A percentile compares a stretch with the other conserved stretches of the same genome.
These are phyloP conservation scores for Macrolepiota dolichaula DNA, from an alignment of 768 basidiomycete species.

Conservation along the genomic window DNA sequence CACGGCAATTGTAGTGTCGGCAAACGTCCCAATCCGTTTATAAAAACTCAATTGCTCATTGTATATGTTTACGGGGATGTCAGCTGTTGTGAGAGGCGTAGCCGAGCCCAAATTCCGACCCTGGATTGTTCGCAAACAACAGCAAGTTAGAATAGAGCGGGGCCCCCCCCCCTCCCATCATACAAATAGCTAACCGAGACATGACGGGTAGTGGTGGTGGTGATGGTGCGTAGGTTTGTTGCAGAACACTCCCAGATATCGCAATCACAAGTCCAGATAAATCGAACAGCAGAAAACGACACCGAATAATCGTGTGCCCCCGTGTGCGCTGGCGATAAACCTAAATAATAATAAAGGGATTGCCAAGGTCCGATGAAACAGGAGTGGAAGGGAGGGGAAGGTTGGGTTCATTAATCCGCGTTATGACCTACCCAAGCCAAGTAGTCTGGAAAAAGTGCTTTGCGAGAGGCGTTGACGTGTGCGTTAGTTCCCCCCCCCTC, in stretches of 20 bases:
- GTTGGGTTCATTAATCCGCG: neutral
- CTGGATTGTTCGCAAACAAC: neutral
- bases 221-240: constrained; percentile 9
- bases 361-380: neutral
- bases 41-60: neutral
- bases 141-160: neutral
- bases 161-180: too few relatives aligned
- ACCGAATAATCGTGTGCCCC: neutral
- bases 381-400: neutral
- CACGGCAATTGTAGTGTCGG: too few relatives aligned
- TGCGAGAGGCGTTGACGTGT: neutral
- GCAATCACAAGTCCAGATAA: neutral
- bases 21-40: too few relatives aligned
- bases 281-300: neutral
- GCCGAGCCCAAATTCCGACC: neutral
- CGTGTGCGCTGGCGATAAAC: neutral
- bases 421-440: neutral
- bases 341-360: neutral
- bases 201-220: constrained; percentile 6
- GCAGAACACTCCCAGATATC: neutral
- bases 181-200: neutral
- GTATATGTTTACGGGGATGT: neutral
- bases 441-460: neutral
- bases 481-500: too few relatives aligned
- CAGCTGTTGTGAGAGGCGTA: neutral